Conservation (phyloP, 805 yeast species). For the Yueomyces sinensis region DNA sequence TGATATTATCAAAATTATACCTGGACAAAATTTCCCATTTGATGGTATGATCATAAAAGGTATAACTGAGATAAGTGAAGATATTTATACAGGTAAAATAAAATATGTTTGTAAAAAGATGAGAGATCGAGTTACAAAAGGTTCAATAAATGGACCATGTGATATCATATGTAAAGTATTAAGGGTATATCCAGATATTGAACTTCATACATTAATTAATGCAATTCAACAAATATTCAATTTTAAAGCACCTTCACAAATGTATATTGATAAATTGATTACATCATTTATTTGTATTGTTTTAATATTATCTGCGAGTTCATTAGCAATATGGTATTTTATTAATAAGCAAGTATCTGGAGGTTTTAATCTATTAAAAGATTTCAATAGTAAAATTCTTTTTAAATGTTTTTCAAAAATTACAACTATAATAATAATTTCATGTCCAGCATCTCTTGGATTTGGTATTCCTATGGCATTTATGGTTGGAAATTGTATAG, state of each 20-base stretch:
- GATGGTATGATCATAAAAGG: constrained; percentile 80
- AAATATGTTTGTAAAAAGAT: constrained; percentile 49
- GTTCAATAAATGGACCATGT: constrained; percentile 77
- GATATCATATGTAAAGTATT: constrained; percentile 55
- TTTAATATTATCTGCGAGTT: constrained; percentile 42
- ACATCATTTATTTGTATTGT: constrained; percentile 76
- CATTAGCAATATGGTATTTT: constrained; percentile 53
- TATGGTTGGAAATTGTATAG: constrained; percentile 98
- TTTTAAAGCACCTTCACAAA: constrained; percentile 79
- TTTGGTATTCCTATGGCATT: constrained; percentile 97
- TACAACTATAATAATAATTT: constrained; percentile 89
- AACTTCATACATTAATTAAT: constrained; percentile 72
- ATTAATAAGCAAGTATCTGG: constrained; percentile 16
- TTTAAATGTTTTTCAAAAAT: constrained; percentile 65
- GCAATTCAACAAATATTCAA: constrained; percentile 85
- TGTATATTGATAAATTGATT: constrained; percentile 75
- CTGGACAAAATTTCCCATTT: constrained; percentile 84
- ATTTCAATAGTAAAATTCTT: constrained; percentile 36
- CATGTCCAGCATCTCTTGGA: constrained; percentile 98
- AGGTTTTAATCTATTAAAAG: constrained; percentile 32
- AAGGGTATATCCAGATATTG: constrained; percentile 71
- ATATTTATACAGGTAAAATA: constrained; percentile 86
- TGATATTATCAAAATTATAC: constrained; percentile 66
- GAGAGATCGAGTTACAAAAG: constrained; percentile 69
- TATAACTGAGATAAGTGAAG: constrained; percentile 74